Base-by-base conservation (phyloP, 2,329 filamentous ascomycete genomes). In the Paracorniculantispora psalliotae region DNA sequence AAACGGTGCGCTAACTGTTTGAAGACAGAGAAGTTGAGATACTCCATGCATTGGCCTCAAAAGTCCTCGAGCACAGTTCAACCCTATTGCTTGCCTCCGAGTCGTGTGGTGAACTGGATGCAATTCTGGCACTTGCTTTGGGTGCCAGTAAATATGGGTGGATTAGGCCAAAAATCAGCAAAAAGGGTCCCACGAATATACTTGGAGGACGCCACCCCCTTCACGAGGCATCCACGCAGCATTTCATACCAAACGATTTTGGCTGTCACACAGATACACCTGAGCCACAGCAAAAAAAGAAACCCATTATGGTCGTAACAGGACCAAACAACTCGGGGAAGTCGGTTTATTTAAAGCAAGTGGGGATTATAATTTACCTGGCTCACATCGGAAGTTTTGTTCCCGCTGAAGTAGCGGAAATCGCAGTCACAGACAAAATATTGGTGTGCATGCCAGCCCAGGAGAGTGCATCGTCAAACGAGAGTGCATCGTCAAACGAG, bases 311-410 rank as follows among this genome's bases (percentile, higher is more conserved):
- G 13, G 76, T 97, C 6, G 73, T 99, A 66, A 97, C 94, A 0
- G 94, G 94, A 0, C 92, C 94, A 4, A 99, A 99, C 66, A 96
- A 94, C 70, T 97, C 94, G 0, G 94, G 94, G 0, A 99, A 99
- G 72, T 97, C 92, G 65, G 85, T 97, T 0, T 97, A 96, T 72
- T 81, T 97, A 69, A 99, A 96, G 72, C 93, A 99, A 71, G 84
- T 91, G 33, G 94, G 92, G 4, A 77, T 97, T 52, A 94, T 96
- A 60, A 87, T 96, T 15, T 97, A 94, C 69, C 82, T 99, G 72
- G 91, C 94, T 0, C 94, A 99, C 68, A 84, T 96, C 56, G 94
- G 94, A 54, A 93, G 91, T 70, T 97, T 90, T 69, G 90, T 99
- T 1, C 93, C 94, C 1, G 93, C 92, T 1, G 80, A 86, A 17